A percentile compares a stretch with the other conserved stretches of the same genome.
These are phyloP conservation scores for Mycena rebaudengoi DNA, from an alignment of 768 basidiomycete genomes.

Conservation along the genomic window DNA sequence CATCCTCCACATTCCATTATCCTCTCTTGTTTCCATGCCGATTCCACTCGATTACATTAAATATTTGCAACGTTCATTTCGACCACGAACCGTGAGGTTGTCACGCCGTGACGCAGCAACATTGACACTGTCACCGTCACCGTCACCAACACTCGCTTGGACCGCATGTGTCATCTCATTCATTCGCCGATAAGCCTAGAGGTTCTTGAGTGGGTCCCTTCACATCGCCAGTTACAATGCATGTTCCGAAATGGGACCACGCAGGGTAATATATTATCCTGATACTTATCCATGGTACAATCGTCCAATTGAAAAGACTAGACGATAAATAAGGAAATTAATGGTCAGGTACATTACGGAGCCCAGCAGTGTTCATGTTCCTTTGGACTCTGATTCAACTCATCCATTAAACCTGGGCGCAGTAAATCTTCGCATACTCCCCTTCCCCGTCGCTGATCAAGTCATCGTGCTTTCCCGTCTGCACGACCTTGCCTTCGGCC, in stretches of 20 bases:
- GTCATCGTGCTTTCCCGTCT: conserved; percentile 51
- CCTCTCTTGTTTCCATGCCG: neutral
- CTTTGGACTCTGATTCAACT: too few species aligned
- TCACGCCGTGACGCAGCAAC: too few species aligned
- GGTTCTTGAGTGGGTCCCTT: conserved; percentile 5
- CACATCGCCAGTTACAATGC: too few species aligned
- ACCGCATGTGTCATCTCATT: too few species aligned
- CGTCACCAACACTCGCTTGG: too few species aligned
- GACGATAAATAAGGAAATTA: too few species aligned
- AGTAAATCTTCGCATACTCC: conserved; percentile 51
- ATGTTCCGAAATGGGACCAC: neutral
- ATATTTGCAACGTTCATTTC: neutral
- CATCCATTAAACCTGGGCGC: conserved; percentile 28
- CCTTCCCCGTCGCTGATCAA: conserved; percentile 43
- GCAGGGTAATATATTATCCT: too few species aligned
- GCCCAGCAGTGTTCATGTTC: too few species aligned
- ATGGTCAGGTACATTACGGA: too few species aligned
- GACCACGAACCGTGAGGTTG: neutral
- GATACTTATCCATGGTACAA: too few species aligned
- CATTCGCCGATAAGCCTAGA: neutral
- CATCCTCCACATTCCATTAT: too few species aligned
- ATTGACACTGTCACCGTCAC: conserved; percentile 8
- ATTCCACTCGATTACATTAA: neutral
- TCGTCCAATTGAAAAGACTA: too few species aligned
- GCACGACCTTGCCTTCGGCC: conserved; percentile 51